These are phyloP conservation scores for Vickermania spadyakhi DNA, from an alignment of 208 protist species.

Conservation along the genomic window DNA sequence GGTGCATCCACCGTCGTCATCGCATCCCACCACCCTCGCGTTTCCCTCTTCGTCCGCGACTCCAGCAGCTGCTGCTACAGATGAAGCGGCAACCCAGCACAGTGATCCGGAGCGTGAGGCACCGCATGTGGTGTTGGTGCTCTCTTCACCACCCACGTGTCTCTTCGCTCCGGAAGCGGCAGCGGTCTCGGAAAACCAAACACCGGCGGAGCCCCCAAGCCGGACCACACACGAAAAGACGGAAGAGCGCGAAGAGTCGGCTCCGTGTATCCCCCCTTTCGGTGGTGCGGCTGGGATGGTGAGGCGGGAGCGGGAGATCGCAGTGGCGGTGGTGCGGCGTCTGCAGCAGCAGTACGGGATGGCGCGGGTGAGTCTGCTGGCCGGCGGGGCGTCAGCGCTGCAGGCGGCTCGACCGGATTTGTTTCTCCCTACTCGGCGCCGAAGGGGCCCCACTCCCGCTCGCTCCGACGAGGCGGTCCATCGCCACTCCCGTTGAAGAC, in stretches of 20 bases:
- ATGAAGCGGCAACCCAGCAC: too few species aligned
- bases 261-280: conserved; percentile 14
- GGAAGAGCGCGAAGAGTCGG: too few species aligned
- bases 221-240: too few species aligned
- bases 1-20: not conserved
- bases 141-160: not conserved
- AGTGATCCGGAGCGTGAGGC: not conserved
- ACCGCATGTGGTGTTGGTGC: not conserved
- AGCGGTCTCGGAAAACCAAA: too few species aligned
- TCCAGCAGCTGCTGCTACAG: not conserved
- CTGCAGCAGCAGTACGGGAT: not conserved
- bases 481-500: too few species aligned
- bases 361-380: not conserved
- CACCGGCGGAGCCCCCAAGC: too few species aligned
- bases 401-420: not conserved
- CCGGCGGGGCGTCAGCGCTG: not conserved
- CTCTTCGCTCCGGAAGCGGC: conserved; percentile 14
- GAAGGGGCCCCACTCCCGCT: not conserved
- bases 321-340: conserved; percentile 30
- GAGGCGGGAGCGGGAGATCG: conserved; percentile 20
- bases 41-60: not conserved
- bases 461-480: too few species aligned
- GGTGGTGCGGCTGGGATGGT: conserved; percentile 39
- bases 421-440: not conserved
- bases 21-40: not conserved